Conservation (phyloP, 495 filamentous ascomycete species). For the Lasiosphaeria miniovina region DNA sequence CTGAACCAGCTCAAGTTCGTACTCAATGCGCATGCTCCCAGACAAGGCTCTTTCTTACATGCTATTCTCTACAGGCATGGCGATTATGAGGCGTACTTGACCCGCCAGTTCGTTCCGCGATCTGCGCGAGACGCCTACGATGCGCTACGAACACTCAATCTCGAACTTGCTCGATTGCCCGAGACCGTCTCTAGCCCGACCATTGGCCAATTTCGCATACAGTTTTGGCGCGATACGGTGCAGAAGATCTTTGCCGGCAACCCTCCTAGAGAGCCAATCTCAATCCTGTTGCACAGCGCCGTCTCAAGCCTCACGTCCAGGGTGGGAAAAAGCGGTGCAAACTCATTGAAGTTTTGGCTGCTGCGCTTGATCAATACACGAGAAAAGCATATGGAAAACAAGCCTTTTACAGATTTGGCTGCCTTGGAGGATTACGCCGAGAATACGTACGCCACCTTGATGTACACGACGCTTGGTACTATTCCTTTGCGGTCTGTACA, state of each 20-base stretch:
- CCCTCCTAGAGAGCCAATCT: constrained; percentile 85
- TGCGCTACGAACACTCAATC: constrained; percentile 87
- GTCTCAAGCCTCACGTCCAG: constrained; percentile 58
- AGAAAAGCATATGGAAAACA: constrained; percentile 79
- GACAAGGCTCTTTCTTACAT: background rate
- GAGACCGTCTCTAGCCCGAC: constrained; percentile 79
- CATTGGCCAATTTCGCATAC: constrained; percentile 81
- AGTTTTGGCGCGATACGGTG: constrained; percentile 90
- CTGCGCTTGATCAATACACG: constrained; percentile 71
- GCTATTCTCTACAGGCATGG: constrained; percentile 31
- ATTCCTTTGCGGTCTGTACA: constrained; percentile 74
- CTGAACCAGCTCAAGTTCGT: constrained; percentile 43
- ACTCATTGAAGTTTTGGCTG: constrained; percentile 77
- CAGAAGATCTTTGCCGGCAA: constrained; percentile 64
- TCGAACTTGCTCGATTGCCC: constrained; percentile 82
- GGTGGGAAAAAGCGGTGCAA: constrained; percentile 46
- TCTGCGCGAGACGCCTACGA: constrained; percentile 75
- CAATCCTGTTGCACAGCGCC: constrained; percentile 73
- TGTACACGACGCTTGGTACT: constrained; percentile 80
- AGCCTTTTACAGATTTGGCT: constrained; percentile 70
- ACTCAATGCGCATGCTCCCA: background rate
- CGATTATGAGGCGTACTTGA: constrained; percentile 83
- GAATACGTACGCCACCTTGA: constrained; percentile 87
- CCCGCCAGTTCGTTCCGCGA: constrained; percentile 76
- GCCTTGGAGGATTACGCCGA: constrained; percentile 86